Conservation (phyloP, 352 stramenopile genomes). For the Phytophthora pseudosyringae region DNA sequence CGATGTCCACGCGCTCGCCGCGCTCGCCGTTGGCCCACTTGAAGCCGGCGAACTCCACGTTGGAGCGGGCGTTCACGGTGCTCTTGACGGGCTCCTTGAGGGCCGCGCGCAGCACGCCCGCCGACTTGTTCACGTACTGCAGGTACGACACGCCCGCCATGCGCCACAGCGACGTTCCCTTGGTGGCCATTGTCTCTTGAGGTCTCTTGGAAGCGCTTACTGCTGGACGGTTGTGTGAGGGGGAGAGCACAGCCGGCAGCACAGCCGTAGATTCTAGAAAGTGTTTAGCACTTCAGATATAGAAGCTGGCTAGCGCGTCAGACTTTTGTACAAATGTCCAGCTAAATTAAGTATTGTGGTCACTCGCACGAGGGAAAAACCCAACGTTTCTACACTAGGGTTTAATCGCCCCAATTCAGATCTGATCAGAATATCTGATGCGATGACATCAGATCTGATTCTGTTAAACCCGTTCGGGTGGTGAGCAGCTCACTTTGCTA, state of each 20-base stretch:
- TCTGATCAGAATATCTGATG: background rate
- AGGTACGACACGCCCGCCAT: slow-evolving; percentile 88
- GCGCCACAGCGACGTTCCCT: slow-evolving; percentile 89
- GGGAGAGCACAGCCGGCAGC: background rate
- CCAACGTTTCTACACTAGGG: too few species aligned
- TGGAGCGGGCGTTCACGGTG: slow-evolving; percentile 71
- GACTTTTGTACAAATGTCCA: too few species aligned
- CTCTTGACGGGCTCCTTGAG: slow-evolving; percentile 91
- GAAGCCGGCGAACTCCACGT: slow-evolving; percentile 87
- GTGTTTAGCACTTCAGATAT: too few species aligned
- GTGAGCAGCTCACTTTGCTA: slow-evolving; percentile 29
- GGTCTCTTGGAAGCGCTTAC: background rate
- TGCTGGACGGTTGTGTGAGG: slow-evolving; percentile 22
- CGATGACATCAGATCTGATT: slow-evolving; percentile 12
- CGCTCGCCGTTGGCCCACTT: slow-evolving; percentile 88
- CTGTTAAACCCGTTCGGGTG: slow-evolving; percentile 25
- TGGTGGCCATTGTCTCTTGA: slow-evolving; percentile 63
- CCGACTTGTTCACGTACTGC: slow-evolving; percentile 90
- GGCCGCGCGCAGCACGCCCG: slow-evolving; percentile 67
- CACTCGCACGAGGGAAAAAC: too few species aligned
- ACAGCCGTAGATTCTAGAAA: slow-evolving; percentile 30
- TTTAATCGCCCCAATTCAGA: background rate
- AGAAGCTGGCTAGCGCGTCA: too few species aligned
- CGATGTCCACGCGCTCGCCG: slow-evolving; percentile 72
- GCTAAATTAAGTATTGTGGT: too few species aligned